phyloP scores from a whole-genome alignment of 31 red algal species.

The Odonthalia washingtoniensis region DNA sequence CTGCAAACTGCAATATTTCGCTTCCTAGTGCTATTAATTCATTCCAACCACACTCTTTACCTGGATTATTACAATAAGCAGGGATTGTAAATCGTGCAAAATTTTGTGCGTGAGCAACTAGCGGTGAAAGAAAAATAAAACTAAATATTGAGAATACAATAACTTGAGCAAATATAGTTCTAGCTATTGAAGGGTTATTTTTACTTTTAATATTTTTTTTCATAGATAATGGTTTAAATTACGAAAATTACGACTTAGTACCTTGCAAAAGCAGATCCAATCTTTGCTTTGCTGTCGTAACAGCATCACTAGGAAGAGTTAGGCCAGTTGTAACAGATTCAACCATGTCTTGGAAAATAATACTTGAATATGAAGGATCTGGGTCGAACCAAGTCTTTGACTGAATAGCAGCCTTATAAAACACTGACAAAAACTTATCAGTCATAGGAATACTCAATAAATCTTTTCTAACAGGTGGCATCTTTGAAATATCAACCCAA shows the following conservation, averaged over 20 bases:
- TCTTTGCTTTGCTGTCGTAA: background rate
- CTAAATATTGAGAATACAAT: too few species aligned
- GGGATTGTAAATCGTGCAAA: too few species aligned
- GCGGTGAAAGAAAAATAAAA: too few species aligned
- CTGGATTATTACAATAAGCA: background rate
- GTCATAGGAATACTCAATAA: slow-evolving; percentile 1
- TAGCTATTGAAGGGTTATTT: too few species aligned
- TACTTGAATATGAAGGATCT: background rate
- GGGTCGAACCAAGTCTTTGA: slow-evolving; percentile 7
- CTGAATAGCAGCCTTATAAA: background rate
- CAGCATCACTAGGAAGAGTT: background rate
- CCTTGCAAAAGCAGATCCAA: background rate
- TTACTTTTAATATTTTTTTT: too few species aligned
- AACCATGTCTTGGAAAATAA: slow-evolving; percentile 2
- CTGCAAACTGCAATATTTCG: background rate
- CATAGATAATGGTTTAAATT: too few species aligned
- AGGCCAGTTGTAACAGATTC: slow-evolving; percentile 9
- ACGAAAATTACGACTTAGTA: too few species aligned
- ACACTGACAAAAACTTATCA: background rate
- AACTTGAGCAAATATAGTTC: too few species aligned
- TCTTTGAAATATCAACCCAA: background rate
- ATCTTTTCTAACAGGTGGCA: background rate
- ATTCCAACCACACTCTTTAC: background rate
- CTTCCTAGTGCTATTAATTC: slow-evolving; percentile 10
- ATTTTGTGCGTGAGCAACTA: too few species aligned